Base-by-base conservation (phyloP, 352 stramenopile species). In the Globisporangium apiculatum region DNA sequence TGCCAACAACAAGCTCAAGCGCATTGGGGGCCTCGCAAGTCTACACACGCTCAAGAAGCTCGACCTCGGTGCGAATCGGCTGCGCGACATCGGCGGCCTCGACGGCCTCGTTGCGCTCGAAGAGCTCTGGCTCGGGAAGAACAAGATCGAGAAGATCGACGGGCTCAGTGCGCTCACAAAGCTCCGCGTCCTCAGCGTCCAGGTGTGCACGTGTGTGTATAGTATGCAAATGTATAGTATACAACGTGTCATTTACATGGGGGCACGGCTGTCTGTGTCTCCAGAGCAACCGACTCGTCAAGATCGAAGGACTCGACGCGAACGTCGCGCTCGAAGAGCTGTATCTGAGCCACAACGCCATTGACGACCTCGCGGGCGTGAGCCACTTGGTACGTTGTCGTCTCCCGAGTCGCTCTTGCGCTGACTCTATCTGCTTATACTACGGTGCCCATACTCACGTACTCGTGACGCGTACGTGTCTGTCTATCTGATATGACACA, bases 1-100 rank as follows among this genome's bases (percentile, higher is more conserved):
- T 40, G 97, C 97, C 31, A 98, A 98, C 73, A 99, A 99, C 83
- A 99, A 99, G 73, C 78, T 99, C 43, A 98, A 94, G 67, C 80
- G 78, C 53, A 98, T 99, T 61, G 72, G 84, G 38, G 96, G 97
- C 17, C 60, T 99, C 24, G 68, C 76, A 4, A 66, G 83, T 9
- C 67, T 99, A 17, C 72, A 60, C 5, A 73, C 78, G 56, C 79
- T 99, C 17, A 77, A 76, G 68, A 99, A 98, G 65, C 71, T 99
- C 52, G 96, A 99, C 73, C 69, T 99, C 6, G 96, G 96, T 36
- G 95, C 96, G n/a, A 99, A 99, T 67, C 76, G 94, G n/a, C 64
- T 97, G 50, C 89, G 95, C 5, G 70, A 75, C 24, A 98, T 99
- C 63, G 84, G 97, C 52, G 93, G 97, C 35, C 63, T 99, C 5